Base-by-base conservation (phyloP, 768 basidiomycete species). In the Macrolepiota fuliginosa region DNA sequence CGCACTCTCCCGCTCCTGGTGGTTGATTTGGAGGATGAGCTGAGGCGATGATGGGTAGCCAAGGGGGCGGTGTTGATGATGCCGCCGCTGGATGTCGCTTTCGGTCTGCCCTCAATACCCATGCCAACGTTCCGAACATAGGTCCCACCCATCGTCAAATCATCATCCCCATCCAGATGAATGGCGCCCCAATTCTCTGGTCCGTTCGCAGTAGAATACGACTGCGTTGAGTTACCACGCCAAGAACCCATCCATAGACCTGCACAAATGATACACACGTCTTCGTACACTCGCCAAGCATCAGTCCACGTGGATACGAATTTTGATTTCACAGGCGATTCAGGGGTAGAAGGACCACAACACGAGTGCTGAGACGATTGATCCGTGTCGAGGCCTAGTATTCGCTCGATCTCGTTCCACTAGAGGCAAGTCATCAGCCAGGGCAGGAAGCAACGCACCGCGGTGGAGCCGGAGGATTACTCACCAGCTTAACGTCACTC, bases 281-380 rank as follows among this genome's bases (percentile, higher is more conserved):
- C 92, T 73, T 94, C 92, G 66, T 94, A 94, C 12, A 93, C 77
- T 25, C 84, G 83, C 90, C 91, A 92, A 7, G 83, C 82, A 63
- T 92, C 92, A 13, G 85, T 80, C 89, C 89, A 61, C 17, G 60
- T 61, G 3, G 83, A 77, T 19, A 81, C 68, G 9, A 77, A 62
- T 58, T 77, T 81, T 11, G 74, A 70, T 67, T 76, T 81, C 4
- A 67, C 51, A 29, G 67, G 64, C 51, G 66, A 45, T 27, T 72
- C 69, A 15, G 70, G 42, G 35, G 72, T 69, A 13, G 73, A 55
- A 10, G 69, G 68, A 22, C 77, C 77, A 55, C 83, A 83, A 55
- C 75, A 78, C 0, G 66, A 62, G 56, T 69, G 73, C 51, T 63
- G 70, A 25, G 72, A 69, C 22, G 68, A 55, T 27, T 66, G 55